Evolutionary conservation across 345 rosid genomes (phyloP), one percentile per base, ranked within the genome.

Genomic region (Eucalyptus guilfoylei): DNA sequence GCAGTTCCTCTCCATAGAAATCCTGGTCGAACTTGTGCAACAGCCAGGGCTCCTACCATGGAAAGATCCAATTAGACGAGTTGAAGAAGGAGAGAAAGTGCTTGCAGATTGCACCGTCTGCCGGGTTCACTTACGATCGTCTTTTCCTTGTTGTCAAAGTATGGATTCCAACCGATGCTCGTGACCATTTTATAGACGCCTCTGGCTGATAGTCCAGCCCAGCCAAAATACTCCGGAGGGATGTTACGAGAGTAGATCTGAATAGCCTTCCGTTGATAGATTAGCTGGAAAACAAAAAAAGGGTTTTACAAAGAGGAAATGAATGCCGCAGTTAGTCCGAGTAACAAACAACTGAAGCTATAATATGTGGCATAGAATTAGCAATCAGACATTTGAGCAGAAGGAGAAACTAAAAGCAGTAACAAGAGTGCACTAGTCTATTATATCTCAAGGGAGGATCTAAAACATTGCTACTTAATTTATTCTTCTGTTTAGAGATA

Each of bases 101-200:
- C 15, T 37, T 88, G 30, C 50, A 87, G 54, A 67, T 88, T 9
- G 67, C 8, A 76, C 83, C 83, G 1, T 42, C 83, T 42, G 85
- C 50, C 3, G 54, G n/a, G 52, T 47, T 50, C 76, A 95, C 98
- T 96, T 89, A 98, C 99, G 49, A 95, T 95, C 30, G 97, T 94
- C 92, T 98, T 98, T 90, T 97, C 97, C 7, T 92, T 88, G 91
- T 97, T 97, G 95, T 96, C 88, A 89, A 98, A 98, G 93, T 93
- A 95, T 26, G 99, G 99, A 64, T 97, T 98, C 99, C 97, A 96
- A 72, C 99, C 97, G 60, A 98, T 95, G 89, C 99, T 98, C 97
- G 95, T 96, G 88, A 94, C 98, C 97, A 95, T 97, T 92, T 98
- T 98, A 90, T 92, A 97, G 85, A 96, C 90, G 21, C 96, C 99